Percentiles rank a stretch among this genome's conserved stretches.
These are phyloP conservation scores for Spergularia azorica DNA, from an alignment of 179 eudicot species.

Conservation along the genomic window DNA sequence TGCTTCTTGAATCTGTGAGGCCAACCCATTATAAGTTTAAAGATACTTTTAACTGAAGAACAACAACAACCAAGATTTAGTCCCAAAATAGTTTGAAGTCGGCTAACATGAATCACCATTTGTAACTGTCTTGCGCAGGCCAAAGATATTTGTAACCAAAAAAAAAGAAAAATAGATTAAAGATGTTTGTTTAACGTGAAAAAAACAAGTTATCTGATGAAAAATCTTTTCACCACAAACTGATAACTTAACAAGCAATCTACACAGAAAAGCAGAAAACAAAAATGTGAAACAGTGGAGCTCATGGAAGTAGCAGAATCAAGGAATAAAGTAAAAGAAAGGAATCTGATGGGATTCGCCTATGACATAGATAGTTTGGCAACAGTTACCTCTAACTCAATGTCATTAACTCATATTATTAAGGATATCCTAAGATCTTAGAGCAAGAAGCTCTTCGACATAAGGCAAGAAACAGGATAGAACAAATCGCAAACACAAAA, in stretches of 20 bases:
- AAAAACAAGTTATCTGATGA: too few relatives aligned
- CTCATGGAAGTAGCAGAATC: background rate
- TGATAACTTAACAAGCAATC: background rate
- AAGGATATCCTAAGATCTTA: background rate
- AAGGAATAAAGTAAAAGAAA: background rate
- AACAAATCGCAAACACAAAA: background rate
- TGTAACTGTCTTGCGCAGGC: too few relatives aligned
- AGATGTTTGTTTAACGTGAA: too few relatives aligned
- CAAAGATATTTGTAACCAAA: too few relatives aligned
- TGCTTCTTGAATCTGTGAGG: constrained; percentile 64
- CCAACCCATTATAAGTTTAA: constrained; percentile 11
- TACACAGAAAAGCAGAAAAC: background rate
- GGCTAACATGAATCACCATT: too few relatives aligned
- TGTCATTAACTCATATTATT: background rate
- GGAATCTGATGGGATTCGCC: constrained; percentile 3
- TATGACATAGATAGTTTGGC: constrained; percentile 10
- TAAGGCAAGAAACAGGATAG: background rate
- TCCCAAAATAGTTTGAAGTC: too few relatives aligned
- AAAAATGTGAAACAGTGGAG: background rate
- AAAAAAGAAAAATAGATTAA: too few relatives aligned
- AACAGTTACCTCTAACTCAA: background rate
- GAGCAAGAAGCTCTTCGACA: background rate
- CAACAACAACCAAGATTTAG: too few relatives aligned
- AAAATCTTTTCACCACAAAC: too few relatives aligned
- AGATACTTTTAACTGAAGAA: too few relatives aligned